Conservation (phyloP, 1,284 basidiomycete genomes). For the Veloporphyrellus conicus region DNA sequence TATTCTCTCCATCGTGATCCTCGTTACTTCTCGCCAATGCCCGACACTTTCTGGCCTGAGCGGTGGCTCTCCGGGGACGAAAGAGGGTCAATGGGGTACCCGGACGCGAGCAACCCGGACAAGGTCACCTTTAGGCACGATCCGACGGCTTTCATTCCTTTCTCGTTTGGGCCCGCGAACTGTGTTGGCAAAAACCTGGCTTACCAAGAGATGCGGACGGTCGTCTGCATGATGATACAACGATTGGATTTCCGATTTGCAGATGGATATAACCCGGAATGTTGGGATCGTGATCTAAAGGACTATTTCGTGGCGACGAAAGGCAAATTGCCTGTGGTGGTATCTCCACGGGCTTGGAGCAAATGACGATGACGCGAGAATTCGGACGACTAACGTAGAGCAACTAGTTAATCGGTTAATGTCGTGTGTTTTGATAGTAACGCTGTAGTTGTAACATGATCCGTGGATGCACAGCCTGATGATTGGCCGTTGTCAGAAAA, state of each 20-base stretch:
- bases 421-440: slow-evolving; percentile 8
- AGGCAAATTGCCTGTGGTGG: slow-evolving; percentile 29
- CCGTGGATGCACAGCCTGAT: slow-evolving; percentile 4
- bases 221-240: slow-evolving; percentile 33
- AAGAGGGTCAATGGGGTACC: slow-evolving; percentile 27
- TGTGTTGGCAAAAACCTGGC: slow-evolving; percentile 38
- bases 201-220: slow-evolving; percentile 34
- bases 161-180: slow-evolving; percentile 32
- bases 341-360: slow-evolving; percentile 32
- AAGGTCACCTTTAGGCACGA: slow-evolving; percentile 31
- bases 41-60: slow-evolving; percentile 42
- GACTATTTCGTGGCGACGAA: slow-evolving; percentile 34
- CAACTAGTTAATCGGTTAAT: slow-evolving; percentile 25
- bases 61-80: slow-evolving; percentile 39
- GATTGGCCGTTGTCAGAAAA: not conserved
- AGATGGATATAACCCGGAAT: slow-evolving; percentile 30
- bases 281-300: slow-evolving; percentile 33
- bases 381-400: slow-evolving; percentile 22
- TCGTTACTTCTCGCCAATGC: slow-evolving; percentile 38
- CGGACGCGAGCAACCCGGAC: slow-evolving; percentile 21
- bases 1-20: slow-evolving; percentile 45
- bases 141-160: slow-evolving; percentile 33
- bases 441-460: slow-evolving; percentile 22
- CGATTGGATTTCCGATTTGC: slow-evolving; percentile 30
- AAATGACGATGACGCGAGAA: slow-evolving; percentile 18